Evolutionary conservation across 148 eudicot genomes (phyloP).

Genomic region (Camellia lanceoleosa): DNA sequence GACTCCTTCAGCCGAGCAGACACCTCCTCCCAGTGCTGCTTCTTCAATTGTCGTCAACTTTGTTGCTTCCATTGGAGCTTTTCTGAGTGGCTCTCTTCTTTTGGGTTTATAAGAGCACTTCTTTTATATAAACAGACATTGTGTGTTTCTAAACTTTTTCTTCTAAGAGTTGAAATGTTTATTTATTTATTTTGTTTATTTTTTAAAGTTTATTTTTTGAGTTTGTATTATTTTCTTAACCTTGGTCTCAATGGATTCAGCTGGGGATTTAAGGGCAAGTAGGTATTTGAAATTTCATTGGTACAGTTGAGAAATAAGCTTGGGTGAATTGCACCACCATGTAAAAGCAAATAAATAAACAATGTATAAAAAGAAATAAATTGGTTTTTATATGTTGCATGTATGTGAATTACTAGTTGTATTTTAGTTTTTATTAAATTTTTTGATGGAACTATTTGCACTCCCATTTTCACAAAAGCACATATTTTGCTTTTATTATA

Average conservation of each 20-base stretch:
- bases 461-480: too few species aligned
- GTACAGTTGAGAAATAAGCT: background rate
- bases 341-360: background rate
- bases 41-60: conserved; percentile 23
- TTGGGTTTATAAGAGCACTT: conserved; percentile 29
- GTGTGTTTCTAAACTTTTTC: background rate
- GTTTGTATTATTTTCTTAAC: background rate
- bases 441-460: background rate
- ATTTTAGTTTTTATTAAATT: too few species aligned
- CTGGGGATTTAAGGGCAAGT: background rate
- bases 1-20: background rate
- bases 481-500: too few species aligned
- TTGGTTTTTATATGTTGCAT: background rate
- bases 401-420: background rate
- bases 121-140: too few species aligned
- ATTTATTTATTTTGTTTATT: conserved; percentile 4
- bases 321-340: background rate
- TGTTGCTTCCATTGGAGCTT: conserved; percentile 38
- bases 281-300: background rate
- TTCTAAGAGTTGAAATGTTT: background rate
- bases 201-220: too few species aligned
- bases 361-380: background rate
- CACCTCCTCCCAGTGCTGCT: conserved; percentile 27
- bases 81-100: conserved; percentile 44
- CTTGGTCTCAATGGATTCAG: background rate